Base-by-base conservation (phyloP, 116 monocot genomes). In the Phalaenopsis hybrid region DNA sequence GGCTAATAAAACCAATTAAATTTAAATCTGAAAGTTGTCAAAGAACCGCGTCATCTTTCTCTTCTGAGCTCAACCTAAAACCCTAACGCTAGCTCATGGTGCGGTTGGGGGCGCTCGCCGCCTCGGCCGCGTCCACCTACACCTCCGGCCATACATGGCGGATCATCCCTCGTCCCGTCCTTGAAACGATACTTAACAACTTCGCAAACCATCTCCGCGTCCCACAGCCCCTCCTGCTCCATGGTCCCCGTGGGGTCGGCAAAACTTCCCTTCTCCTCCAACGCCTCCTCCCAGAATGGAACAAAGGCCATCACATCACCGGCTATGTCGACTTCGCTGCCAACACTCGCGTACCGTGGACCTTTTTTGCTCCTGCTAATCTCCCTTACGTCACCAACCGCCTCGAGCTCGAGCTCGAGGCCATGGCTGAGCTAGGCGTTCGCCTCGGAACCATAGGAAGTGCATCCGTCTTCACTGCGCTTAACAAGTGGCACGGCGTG, bases 241-340 rank as follows among this genome's bases (percentile, higher is more conserved):
- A 99, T 79, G 95, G 98, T 57, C 98, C 98, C 79, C 98, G 95
- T 73, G 98, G 98, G 86, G 84, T 87, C 80, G 98, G 98, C 81
- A 99, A 99, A 82, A 82, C 98, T 58, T 83, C 93, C 79, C 93
- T 97, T 83, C 69, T 97, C 80, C 84, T 81, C 85, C 88, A 87
- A 83, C 95, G 93, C 80, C 90, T 94, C 28, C 87, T 94, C 41
- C 88, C 91, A 0, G 84, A 82, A 9, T 98, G 98, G 98, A 90
- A 87, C 85, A 82, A 79, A 7, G 81, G 86, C 11, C 95, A 95
- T 74, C 95, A 95, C 82, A 20, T 79, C 85, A 79, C 98, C 69
- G 93, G 86, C 52, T 98, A 87, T 91, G 86, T 98, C 67, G 93
- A 98, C 85, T 87, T 95, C 86, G 80, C 87, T 78, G 44, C 77